Conservation (phyloP, 306 rosid genomes). For the Citrullus amarus region DNA sequence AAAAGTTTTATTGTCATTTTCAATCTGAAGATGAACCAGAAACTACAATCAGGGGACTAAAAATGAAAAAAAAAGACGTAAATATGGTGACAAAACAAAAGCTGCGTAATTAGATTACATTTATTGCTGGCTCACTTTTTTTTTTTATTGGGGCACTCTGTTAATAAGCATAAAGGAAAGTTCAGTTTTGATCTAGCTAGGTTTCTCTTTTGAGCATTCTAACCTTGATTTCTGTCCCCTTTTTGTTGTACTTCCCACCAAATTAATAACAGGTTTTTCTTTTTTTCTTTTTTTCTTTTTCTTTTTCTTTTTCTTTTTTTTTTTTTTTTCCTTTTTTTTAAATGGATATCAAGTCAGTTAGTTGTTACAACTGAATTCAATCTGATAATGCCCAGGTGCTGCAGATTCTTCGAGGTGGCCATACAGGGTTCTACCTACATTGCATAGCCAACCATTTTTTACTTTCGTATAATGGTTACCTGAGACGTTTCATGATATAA, state of each 20-base stretch:
- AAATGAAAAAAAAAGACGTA: background rate
- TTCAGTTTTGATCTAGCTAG: background rate
- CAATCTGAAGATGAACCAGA: slow-evolving; percentile 11
- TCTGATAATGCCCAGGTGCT: background rate
- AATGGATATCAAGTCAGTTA: background rate
- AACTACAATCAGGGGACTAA: slow-evolving; percentile 14
- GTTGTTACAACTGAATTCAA: background rate
- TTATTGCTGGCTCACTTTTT: background rate
- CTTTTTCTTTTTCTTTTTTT: background rate
- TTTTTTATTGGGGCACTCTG: background rate
- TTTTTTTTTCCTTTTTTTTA: too few relatives aligned
- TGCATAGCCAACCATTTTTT: background rate
- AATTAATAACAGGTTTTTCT: background rate
- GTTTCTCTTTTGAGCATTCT: background rate
- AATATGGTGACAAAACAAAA: background rate
- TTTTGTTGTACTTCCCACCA: background rate
- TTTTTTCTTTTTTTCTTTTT: background rate
- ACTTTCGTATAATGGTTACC: background rate
- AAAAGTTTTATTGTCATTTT: slow-evolving; percentile 23
- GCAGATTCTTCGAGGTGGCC: background rate
- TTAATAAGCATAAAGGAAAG: background rate
- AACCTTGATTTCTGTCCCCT: background rate
- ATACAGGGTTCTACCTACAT: background rate
- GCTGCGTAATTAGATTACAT: background rate
- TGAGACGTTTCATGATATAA: background rate